These are phyloP conservation scores for Megacollybia platyphylla DNA, from an alignment of 1,284 basidiomycete species.

Conservation along the genomic window DNA sequence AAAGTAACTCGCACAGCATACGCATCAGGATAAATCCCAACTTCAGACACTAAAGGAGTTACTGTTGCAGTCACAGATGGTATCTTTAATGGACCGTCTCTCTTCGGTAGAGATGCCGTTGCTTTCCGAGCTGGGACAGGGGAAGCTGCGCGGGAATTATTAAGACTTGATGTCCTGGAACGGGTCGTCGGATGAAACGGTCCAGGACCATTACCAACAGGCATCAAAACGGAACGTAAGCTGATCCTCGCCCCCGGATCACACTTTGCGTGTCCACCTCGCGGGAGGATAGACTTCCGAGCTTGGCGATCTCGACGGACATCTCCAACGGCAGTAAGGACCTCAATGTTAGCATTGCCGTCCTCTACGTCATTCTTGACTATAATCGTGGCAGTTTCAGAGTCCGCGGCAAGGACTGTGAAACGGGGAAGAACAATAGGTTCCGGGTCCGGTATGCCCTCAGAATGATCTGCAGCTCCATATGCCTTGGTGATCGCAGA, in stretches of 20 bases:
- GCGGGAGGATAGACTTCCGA: slow-evolving; percentile 46
- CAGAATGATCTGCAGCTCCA: slow-evolving; percentile 11
- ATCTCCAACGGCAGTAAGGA: slow-evolving; percentile 43
- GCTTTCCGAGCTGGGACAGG: slow-evolving; percentile 13
- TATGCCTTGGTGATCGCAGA: slow-evolving; percentile 14
- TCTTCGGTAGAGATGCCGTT: slow-evolving; percentile 21
- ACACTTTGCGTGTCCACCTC: slow-evolving; percentile 40
- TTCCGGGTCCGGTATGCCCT: slow-evolving; percentile 24
- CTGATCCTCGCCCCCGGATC: slow-evolving; percentile 46
- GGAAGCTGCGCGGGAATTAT: slow-evolving; percentile 12
- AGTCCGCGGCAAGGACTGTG: slow-evolving; percentile 49
- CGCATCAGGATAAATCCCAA: slow-evolving; percentile 19
- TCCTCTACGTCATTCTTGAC: slow-evolving; percentile 45
- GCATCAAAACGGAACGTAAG: slow-evolving; percentile 22
- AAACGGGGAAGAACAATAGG: slow-evolving; percentile 54
- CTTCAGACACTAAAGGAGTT: slow-evolving; percentile 31
- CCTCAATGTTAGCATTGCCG: slow-evolving; percentile 30
- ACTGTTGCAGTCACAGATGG: slow-evolving; percentile 42
- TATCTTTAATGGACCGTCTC: slow-evolving; percentile 49
- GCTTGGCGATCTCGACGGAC: slow-evolving; percentile 41
- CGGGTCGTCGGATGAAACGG: slow-evolving; percentile 8
- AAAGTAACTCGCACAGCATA: slow-evolving; percentile 50
- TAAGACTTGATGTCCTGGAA: slow-evolving; percentile 12
- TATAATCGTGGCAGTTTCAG: slow-evolving; percentile 39
- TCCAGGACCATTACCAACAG: neutral